Base-by-base conservation (phyloP, 225 moss, liverwort and hornwort genomes). In the Straminergon stramineum region DNA sequence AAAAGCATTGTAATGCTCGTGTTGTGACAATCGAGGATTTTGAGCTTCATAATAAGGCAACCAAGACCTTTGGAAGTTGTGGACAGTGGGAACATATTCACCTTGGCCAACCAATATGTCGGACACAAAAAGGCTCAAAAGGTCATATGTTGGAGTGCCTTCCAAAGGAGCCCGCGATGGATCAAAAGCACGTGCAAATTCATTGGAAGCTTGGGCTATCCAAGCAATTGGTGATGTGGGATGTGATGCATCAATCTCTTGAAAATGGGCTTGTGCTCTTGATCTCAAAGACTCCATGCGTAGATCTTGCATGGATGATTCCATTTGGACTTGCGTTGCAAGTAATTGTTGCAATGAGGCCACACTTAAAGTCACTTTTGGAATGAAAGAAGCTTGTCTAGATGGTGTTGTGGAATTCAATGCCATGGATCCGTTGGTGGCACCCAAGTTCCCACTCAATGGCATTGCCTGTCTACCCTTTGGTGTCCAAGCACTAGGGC, bases 401-500 rank as follows among this genome's bases (percentile, higher is more conserved):
- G 24, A 24, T 39, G 24, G 70, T 39, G 6, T 2, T 0, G 39
- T 15, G 5, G 24, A 70, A 39, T 39, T 8, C 0, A 14, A 39
- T 24, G 4, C 8, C 7, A 39, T 39, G 13, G 23, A 14, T 39
- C 4, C 13, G 2, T 70, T 39, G 3, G 39, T 39, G 24, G 8
- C 5, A 0, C 24, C 24, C 4, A 39, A 4, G 7, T 7, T 39
- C 24, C 26, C 71, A 26, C 26, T 3, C 5, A 2, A 8, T 71
- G 1, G 8, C 2, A 6, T 39, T 23, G 23, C 7, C 13, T 2
- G 3, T 39, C 3, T 23, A 7, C 8, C 2, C 15, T 15, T 24
- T 3, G 8, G 26, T 9, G 5, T 48, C 48, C 48, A 15, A 71
- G 70, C 39, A 39, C 41, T 71, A 26, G 26, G 71, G 15, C 41